Evolutionary conservation across 768 basidiomycete species (phyloP).

Genomic region (Tricholomella constricta): DNA sequence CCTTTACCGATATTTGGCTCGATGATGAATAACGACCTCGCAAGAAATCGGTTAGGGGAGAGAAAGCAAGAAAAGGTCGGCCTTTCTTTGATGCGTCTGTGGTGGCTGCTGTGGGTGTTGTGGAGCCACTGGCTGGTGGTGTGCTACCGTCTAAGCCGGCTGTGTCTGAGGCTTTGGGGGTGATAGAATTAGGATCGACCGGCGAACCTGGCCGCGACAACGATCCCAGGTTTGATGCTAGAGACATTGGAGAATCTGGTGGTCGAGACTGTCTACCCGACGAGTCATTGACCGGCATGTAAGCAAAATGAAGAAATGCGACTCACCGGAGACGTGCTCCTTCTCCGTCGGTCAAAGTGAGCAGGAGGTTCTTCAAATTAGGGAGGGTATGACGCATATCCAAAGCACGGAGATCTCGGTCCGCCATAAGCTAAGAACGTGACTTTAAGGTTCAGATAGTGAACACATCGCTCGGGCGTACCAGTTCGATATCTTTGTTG

Average conservation of each 20-base stretch:
- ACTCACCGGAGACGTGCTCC: constrained; percentile 49
- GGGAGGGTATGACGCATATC: constrained; percentile 96
- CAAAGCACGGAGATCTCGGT: constrained; percentile 83
- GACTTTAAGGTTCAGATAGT: constrained; percentile 8
- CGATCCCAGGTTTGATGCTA: constrained; percentile 24
- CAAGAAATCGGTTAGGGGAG: constrained; percentile 64
- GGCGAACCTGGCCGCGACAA: constrained; percentile 24
- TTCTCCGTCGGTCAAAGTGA: constrained; percentile 80
- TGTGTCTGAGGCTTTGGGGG: constrained; percentile 37
- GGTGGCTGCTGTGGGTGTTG: constrained; percentile 52
- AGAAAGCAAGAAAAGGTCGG: constrained; percentile 58
- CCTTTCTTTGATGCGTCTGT: constrained; percentile 41
- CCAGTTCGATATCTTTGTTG: constrained; percentile 97
- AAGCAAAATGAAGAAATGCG: constrained; percentile 5
- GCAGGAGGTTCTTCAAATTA: constrained; percentile 91
- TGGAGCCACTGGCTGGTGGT: constrained; percentile 55
- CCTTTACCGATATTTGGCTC: constrained; percentile 24
- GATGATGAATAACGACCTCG: constrained; percentile 62
- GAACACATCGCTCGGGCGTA: constrained; percentile 35
- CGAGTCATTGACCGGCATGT: constrained; percentile 19
- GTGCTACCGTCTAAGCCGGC: constrained; percentile 35
- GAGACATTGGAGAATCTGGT: constrained; percentile 28
- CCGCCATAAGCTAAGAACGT: constrained; percentile 76
- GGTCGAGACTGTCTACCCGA: constrained; percentile 21
- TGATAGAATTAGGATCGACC: constrained; percentile 27